These are phyloP conservation scores for Hypholoma fasciculare DNA, from an alignment of 768 basidiomycete species.

Conservation along the genomic window DNA sequence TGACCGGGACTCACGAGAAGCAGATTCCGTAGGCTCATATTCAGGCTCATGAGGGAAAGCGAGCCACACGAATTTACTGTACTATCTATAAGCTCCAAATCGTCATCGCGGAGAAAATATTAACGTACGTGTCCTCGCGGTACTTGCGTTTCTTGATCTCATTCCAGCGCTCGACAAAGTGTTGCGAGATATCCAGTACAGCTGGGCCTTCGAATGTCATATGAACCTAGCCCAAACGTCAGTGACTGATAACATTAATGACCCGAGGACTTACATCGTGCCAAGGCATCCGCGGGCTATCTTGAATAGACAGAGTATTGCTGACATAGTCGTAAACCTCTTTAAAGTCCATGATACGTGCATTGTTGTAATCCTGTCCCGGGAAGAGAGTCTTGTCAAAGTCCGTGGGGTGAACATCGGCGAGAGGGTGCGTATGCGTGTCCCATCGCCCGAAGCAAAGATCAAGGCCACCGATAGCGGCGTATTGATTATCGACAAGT, in stretches of 20 bases:
- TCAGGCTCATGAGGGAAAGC: slow-evolving; percentile 76
- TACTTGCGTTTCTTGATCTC: slow-evolving; percentile 82
- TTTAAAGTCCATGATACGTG: slow-evolving; percentile 82
- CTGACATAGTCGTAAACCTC: slow-evolving; percentile 76
- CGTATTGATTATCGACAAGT: slow-evolving; percentile 82
- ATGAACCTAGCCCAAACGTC: slow-evolving; percentile 52
- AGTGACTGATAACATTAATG: too few relatives aligned
- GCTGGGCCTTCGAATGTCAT: slow-evolving; percentile 81
- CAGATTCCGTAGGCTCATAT: slow-evolving; percentile 63
- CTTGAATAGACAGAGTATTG: slow-evolving; percentile 65
- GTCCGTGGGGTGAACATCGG: slow-evolving; percentile 90
- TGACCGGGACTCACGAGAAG: slow-evolving; percentile 43
- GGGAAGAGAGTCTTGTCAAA: slow-evolving; percentile 85
- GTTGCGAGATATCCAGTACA: slow-evolving; percentile 90
- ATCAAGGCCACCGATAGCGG: slow-evolving; percentile 92
- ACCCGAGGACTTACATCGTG: slow-evolving; percentile 68
- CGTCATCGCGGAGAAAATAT: background rate
- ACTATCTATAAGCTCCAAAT: background rate
- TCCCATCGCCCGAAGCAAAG: slow-evolving; percentile 99
- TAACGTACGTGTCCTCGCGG: slow-evolving; percentile 46
- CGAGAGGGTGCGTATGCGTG: slow-evolving; percentile 84
- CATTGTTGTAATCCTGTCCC: slow-evolving; percentile 93
- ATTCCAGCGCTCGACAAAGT: slow-evolving; percentile 93
- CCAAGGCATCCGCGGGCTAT: slow-evolving; percentile 88
- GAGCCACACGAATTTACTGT: slow-evolving; percentile 63